Conservation (phyloP, 495 filamentous ascomycete genomes). For the Umbilicaria muhlenbergii region DNA sequence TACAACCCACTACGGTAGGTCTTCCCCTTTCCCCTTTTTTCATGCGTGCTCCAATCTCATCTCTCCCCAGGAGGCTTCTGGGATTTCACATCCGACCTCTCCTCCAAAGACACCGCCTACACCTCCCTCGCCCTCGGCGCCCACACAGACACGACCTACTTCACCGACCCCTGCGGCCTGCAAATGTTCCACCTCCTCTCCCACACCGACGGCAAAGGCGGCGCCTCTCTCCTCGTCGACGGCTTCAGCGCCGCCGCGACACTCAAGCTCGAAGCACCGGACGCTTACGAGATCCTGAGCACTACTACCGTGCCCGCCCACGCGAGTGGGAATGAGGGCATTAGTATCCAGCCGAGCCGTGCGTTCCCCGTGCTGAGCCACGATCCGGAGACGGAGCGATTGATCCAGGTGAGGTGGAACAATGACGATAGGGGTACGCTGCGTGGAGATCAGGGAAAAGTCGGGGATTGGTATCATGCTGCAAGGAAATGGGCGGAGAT, state of each 20-base stretch:
- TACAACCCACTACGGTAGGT: conserved; percentile 69
- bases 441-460: conserved; percentile 23
- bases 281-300: conserved; percentile 36
- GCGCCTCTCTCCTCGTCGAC: conserved; percentile 64
- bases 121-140: conserved; percentile 44
- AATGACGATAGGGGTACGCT: conserved; percentile 67
- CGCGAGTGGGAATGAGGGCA: conserved; percentile 70
- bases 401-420: conserved; percentile 77
- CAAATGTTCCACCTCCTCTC: conserved; percentile 83
- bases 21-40: neutral
- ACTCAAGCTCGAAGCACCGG: conserved; percentile 30
- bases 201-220: conserved; percentile 50
- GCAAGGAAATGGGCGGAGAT: conserved; percentile 50
- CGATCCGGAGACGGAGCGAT: conserved; percentile 18
- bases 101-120: neutral
- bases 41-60: neutral
- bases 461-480: conserved; percentile 57
- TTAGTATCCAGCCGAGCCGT: conserved; percentile 52
- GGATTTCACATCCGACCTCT: conserved; percentile 26
- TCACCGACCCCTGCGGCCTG: conserved; percentile 74
- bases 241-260: conserved; percentile 55
- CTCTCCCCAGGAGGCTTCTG: conserved; percentile 59
- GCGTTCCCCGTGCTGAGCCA: conserved; percentile 52
- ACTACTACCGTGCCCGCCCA: conserved; percentile 47
- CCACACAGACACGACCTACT: conserved; percentile 92